Evolutionary conservation across 2,329 filamentous ascomycete genomes (phyloP).

Genomic region (Rhynchosporium graminicola): DNA sequence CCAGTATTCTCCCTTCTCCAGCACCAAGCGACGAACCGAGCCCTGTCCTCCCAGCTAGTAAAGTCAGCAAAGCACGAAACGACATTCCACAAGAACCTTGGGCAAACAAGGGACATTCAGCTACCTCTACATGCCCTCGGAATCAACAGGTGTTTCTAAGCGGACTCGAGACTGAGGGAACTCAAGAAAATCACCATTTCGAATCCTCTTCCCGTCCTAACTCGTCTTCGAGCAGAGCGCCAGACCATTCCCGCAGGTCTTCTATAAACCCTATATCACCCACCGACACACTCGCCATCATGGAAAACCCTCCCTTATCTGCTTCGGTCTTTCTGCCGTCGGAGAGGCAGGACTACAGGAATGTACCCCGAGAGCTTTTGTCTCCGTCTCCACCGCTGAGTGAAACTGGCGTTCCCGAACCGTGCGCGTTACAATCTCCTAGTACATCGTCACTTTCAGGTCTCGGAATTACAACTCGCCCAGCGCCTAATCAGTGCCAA

Average conservation of each 20-base stretch:
- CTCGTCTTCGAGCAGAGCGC: conserved; percentile 11
- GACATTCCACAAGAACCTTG: conserved; percentile 13
- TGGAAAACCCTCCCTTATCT: conserved; percentile 17
- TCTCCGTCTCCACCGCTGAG: not conserved
- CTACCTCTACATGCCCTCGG: not conserved
- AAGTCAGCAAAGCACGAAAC: conserved; percentile 36
- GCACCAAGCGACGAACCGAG: conserved; percentile 63
- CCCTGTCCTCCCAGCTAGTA: conserved; percentile 44
- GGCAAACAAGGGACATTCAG: conserved; percentile 12
- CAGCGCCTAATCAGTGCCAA: not conserved
- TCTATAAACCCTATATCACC: conserved; percentile 12
- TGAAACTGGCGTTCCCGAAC: not conserved
- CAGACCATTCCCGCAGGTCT: conserved; percentile 1
- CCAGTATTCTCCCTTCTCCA: conserved; percentile 48
- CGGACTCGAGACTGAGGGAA: conserved; percentile 9
- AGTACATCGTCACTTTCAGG: conserved; percentile 7
- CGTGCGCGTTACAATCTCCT: conserved; percentile 5
- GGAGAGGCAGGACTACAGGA: conserved; percentile 10
- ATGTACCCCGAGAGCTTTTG: not conserved
- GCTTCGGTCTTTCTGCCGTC: conserved; percentile 19
- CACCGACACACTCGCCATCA: not conserved
- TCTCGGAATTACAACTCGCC: conserved; percentile 8
- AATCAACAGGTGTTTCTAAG: conserved; percentile 6
- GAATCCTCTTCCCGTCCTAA: conserved; percentile 1
- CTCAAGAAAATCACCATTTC: not conserved